Evolutionary conservation across 345 rosid genomes (phyloP).

Genomic region (Citrus sp.): DNA sequence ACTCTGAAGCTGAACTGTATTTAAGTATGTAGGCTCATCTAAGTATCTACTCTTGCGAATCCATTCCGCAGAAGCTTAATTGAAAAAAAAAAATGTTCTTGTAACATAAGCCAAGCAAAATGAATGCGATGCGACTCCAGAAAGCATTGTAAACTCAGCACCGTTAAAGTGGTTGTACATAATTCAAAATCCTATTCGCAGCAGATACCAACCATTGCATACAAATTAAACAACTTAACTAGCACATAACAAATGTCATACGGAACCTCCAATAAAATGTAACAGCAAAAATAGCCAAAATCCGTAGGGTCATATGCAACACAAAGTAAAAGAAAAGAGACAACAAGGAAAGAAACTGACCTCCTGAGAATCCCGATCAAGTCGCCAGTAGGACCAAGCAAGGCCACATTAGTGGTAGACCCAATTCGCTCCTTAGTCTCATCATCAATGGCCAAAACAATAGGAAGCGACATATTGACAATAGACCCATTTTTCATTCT

Average conservation of each 20-base stretch:
- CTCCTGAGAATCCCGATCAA: conserved; percentile 72
- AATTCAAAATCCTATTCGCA: neutral
- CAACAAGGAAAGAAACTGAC: conserved; percentile 24
- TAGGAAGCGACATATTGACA: conserved; percentile 94
- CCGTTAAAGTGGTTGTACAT: neutral
- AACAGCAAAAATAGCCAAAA: neutral
- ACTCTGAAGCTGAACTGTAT: neutral
- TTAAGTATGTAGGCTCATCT: neutral
- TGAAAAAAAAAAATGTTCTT: neutral
- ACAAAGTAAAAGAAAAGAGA: neutral
- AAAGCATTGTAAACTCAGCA: neutral
- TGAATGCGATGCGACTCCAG: neutral
- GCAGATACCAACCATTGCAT: neutral
- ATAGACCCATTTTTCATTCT: conserved; percentile 51
- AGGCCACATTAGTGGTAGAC: conserved; percentile 45
- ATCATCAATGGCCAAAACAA: conserved; percentile 91
- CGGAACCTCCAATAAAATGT: neutral
- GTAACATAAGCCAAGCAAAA: no score
- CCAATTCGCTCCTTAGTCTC: conserved; percentile 67
- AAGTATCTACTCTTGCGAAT: neutral
- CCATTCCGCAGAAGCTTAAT: neutral
- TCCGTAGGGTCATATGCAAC: neutral
- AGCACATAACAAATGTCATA: neutral
- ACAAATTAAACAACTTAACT: neutral
- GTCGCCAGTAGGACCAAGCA: conserved; percentile 59